Evolutionary conservation across 1,284 basidiomycete genomes (phyloP), one percentile per base, ranked within the genome.

Genomic region (Stereum hirsutum): DNA sequence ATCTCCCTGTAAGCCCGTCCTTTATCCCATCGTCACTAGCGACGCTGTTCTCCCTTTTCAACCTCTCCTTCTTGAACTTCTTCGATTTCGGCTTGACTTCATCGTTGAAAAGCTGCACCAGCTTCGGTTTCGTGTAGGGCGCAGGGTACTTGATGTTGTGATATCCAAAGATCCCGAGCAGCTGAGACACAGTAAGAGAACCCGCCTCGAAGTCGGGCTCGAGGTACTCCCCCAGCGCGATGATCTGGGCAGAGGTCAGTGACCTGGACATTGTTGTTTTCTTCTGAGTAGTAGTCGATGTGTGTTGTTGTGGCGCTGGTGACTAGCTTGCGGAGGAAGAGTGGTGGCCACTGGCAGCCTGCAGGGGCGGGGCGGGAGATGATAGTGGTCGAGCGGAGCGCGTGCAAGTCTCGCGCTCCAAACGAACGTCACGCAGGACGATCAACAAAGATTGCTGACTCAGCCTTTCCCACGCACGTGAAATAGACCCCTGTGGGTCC

Each of bases 51-150:
- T 80, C 73, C 54, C 72, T 72, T 63, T 78, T 75, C 41, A 80
- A 49, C 35, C 78, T 68, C 49, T 89, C 80, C 51, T 75, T 81
- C 58, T 76, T 78, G 42, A 85, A 63, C 52, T 78, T 81, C 15
- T 62, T 57, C 5, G 74, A 68, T 44, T 75, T 75, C 6, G 79
- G 66, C 53, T 75, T 78, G 52, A 97, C 75, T 60, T 89, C 71
- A 27, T 81, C 70, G 46, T 90, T 78, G 63, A 93, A 98, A 4
- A 83, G 65, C 31, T 78, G 69, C 8, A 97, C 75, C 20, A 98
- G 77, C 54, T 89, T 91, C 5, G 81, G 70, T 63, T 98, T 98
- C 49, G 88, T 89, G 54, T 88, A 84, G 1, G 80, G 78, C 3
- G 81, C 75, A 5, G 87, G 78, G 62, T 85, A 89, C 25, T 70